Evolutionary conservation across 2,329 filamentous ascomycete genomes (phyloP), one percentile per base, ranked within the genome.

Genomic region (Colletotrichum liriopes): DNA sequence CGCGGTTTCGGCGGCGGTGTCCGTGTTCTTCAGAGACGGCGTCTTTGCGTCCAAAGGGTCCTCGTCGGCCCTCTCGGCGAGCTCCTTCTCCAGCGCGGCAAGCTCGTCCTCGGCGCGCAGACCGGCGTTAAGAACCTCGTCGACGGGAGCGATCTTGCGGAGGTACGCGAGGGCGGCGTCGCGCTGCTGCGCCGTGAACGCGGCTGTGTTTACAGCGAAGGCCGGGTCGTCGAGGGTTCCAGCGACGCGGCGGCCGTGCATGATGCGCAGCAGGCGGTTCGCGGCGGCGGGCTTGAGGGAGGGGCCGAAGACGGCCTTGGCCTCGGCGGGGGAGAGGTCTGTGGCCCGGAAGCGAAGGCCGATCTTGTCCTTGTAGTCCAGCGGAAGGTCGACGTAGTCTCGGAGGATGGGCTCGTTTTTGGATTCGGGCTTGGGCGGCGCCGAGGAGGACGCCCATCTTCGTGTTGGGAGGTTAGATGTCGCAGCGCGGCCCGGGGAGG

Each of bases 51-150:
- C n/a, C 16, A 8, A 7, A 20, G 78, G 75, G 16, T 76, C 74
- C 39, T 76, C 74, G 5, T 54, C 71, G 3, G 52, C 73, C 35
- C 75, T 61, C 64, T 74, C 58, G 66, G 67, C 59, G 74, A 71
- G 59, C 74, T 82, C 77, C 75, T 78, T 77, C 73, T 91, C 89
- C 74, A 92, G 79, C 69, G 83, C 83, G 26, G 82, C 84, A 62
- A 92, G 84, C 81, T 92, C 90, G 68, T 91, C 88, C 80, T 92
- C 90, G 18, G 90, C 90, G 60, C 90, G 84, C 63, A 91, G 81
- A 1, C 89, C 89, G 2, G 90, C 90, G 75, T 90, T 91, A 75
- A 87, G 80, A 37, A 90, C 81, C 79, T 93, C 91, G 71, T 92
- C 86, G 3, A 92, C 88, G 0, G 86, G 85, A 1, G 89, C 83